Base-by-base conservation (phyloP, 345 rosid species). In the Lepidium aucheri region DNA sequence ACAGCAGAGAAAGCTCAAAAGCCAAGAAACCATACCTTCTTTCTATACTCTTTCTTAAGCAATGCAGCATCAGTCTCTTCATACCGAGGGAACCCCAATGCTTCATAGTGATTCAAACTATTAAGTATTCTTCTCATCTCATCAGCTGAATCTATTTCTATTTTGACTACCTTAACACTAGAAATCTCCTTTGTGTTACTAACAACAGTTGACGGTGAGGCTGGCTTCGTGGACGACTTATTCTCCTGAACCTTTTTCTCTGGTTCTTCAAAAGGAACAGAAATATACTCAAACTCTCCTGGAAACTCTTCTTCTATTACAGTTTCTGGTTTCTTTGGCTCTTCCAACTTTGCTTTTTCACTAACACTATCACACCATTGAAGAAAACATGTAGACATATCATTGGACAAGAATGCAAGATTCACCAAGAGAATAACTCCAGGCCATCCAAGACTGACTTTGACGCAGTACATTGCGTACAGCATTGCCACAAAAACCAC, bases 391-490 rank as follows among this genome's bases (percentile, higher is more conserved):
- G 83, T 82, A 20, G 85, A 76, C 16, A 81, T 50, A 60, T 95
- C 99, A 54, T 88, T 87, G 13, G 97, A 95, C 60, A 91, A 72
- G 79, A 88, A 95, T 11, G 97, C 84, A 62, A 95, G 91, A 83
- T 89, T 89, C 76, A 83, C 68, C 15, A 96, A 85, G 44, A 95
- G 87, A 43, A 85, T 76, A 53, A 88, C 83, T 41, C 99, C 99
- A 76, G 76, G 79, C 99, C 99, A 95, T 67, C 99, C 99, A 76
- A 84, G 88, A 54, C 83, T 85, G 74, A 81, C 91, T 91, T 85
- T 83, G 65, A 91, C 96, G 68, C 77, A 86, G 61, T 95, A 95
- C 66, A 95, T 61, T 22, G 93, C 80, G 47, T 90, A 95, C 28
- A 81, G 14, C 6, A 77, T 70, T 1, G 93, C 99, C 78, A 90